A percentile compares a stretch with the other conserved stretches of the same genome.
These are phyloP conservation scores for Wallacemonas sp. DNA, from an alignment of 208 protist species.

Conservation along the genomic window DNA sequence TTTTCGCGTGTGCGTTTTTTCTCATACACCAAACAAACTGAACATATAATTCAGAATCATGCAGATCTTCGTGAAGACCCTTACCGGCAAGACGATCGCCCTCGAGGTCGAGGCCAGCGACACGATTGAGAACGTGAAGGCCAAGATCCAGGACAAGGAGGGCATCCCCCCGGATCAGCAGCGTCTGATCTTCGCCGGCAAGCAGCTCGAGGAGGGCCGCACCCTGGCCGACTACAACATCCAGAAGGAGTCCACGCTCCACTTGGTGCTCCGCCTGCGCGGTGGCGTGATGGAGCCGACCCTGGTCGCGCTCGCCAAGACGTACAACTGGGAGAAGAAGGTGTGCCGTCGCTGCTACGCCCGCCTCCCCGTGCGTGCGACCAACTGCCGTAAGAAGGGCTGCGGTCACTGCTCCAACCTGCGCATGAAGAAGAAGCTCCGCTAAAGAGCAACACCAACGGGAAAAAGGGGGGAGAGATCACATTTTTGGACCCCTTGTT, in stretches of 20 bases:
- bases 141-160: constrained; percentile 99
- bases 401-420: constrained; percentile 99
- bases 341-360: constrained; percentile 99
- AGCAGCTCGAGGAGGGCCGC: constrained; percentile 98
- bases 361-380: constrained; percentile 96
- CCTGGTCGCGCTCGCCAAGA: constrained; percentile 95
- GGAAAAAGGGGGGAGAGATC: background rate
- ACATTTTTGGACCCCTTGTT: background rate
- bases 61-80: constrained; percentile 97
- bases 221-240: constrained; percentile 99
- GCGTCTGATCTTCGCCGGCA: constrained; percentile 94
- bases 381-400: constrained; percentile 99
- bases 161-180: constrained; percentile 95
- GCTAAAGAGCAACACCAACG: constrained; percentile 75
- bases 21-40: constrained; percentile 14
- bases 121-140: constrained; percentile 97
- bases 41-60: constrained; percentile 46
- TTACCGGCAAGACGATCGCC: constrained; percentile 99
- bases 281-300: constrained; percentile 97
- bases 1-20: constrained; percentile 1
- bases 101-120: constrained; percentile 97
- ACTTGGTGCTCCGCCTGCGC: constrained; percentile 97
- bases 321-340: constrained; percentile 99
- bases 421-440: constrained; percentile 99
- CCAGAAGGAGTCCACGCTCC: constrained; percentile 99